These are phyloP conservation scores for Nannochloropsis salina DNA, from an alignment of 108 stramenopile species.

Conservation along the genomic window DNA sequence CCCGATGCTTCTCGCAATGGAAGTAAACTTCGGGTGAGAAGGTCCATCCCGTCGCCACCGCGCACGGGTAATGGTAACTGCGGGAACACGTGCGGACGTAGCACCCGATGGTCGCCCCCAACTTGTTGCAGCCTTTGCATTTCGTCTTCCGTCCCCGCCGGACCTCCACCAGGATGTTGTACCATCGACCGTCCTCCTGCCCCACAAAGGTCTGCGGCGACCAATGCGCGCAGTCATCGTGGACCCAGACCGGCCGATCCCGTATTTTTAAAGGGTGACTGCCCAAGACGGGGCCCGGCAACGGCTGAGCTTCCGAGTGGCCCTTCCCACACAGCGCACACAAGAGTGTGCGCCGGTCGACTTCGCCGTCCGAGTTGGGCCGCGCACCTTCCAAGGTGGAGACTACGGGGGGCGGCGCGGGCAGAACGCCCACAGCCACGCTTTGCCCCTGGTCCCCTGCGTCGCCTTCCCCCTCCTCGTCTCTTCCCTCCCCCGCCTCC, in stretches of 20 bases:
- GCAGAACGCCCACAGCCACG: neutral
- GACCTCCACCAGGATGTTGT: constrained; percentile 30
- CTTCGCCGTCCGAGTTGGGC: constrained; percentile 17
- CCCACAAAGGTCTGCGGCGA: constrained; percentile 34
- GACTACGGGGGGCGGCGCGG: constrained; percentile 22
- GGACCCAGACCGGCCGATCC: constrained; percentile 31
- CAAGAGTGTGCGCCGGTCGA: constrained; percentile 25
- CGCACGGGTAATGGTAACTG: constrained; percentile 42
- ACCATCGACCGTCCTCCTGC: constrained; percentile 23
- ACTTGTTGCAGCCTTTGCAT: constrained; percentile 29
- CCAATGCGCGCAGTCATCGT: constrained; percentile 39
- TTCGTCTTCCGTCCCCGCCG: constrained; percentile 35
- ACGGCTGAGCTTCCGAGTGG: constrained; percentile 28
- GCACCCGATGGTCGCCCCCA: constrained; percentile 45
- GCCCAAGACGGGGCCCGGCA: constrained; percentile 37
- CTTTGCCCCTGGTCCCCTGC: neutral
- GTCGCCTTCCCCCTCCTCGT: constrained; percentile 18
- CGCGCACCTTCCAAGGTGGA: constrained; percentile 22
- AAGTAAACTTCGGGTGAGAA: constrained; percentile 28
- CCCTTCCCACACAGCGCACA: constrained; percentile 39
- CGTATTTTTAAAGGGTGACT: constrained; percentile 33
- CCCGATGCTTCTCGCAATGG: constrained; percentile 29
- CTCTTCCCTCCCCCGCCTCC: neutral
- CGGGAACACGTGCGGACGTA: constrained; percentile 31
- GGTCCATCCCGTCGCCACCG: constrained; percentile 39